Base-by-base conservation (phyloP, 2,329 filamentous ascomycete species). In the Xylariomycetidae sp. region DNA sequence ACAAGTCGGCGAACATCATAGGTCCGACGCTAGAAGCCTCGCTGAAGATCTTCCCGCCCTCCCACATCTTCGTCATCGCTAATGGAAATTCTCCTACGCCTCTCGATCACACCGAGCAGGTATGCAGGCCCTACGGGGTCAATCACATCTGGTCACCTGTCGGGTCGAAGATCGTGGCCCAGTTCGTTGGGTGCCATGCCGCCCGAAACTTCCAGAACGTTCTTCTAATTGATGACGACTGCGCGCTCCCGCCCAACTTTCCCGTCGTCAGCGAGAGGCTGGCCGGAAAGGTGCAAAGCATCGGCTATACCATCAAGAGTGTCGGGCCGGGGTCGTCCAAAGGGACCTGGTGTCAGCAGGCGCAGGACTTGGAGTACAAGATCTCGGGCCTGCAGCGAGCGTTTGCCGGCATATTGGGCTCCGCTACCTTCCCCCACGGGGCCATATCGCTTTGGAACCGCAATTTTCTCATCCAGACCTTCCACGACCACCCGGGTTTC, bases 341-440 rank as follows among this genome's bases (percentile, higher is more conserved):
- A 25, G 62, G 56, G 6, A 62, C 58, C 5, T 58, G 50, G 33
- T 63, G 61, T 17, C 63, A 66, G 31, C 66, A 67, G 37, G 67
- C 67, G 0, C 69, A 72, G 37, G 67, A 72, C 45, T 49, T 72
- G n/a, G 69, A 72, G 41, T 72, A 72, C 48, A 72, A 72, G 41
- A 53, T 71, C 33, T 64, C 62, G 11, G 69, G 69, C 5, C 50
- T 72, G 3, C 61, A 64, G 32, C 58, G 66, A 17, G 54, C 57
- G 16, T 63, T 70, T 27, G 61, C 62, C 4, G 67, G 66, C 8
- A 61, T 55, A 26, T 39, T 67, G 19, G 68, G 69, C 15, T 66
- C 61, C 32, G 63, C 67, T 1, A 70, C 65, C 0, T 72, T 72
- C 38, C 67, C 69, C 0, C 69, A 72, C 35, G 69, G 69, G 7